Conservation (phyloP, 2,329 filamentous ascomycete genomes). For the Lasiodiplodia gonubiensis region DNA sequence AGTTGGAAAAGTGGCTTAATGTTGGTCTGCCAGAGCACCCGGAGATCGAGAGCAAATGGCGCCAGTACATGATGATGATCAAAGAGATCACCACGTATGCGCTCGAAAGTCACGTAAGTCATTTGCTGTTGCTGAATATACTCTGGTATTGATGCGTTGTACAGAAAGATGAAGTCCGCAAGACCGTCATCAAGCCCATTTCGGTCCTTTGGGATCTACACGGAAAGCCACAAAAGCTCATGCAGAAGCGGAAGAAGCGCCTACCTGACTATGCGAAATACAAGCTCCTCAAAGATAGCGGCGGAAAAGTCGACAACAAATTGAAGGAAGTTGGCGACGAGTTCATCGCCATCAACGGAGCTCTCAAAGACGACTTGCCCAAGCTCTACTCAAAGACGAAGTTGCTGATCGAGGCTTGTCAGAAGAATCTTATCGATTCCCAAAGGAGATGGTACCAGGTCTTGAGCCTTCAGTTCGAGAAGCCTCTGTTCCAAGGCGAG, state of each 20-base stretch:
- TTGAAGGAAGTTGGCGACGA: constrained; percentile 83
- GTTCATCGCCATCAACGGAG: constrained; percentile 89
- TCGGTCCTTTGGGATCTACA: constrained; percentile 79
- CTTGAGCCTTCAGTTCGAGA: constrained; percentile 70
- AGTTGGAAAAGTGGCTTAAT: constrained; percentile 82
- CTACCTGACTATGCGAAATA: constrained; percentile 85
- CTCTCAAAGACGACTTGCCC: constrained; percentile 89
- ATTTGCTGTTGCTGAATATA: not conserved
- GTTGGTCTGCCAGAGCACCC: constrained; percentile 58
- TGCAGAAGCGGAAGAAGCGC: constrained; percentile 95
- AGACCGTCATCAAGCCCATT: constrained; percentile 84
- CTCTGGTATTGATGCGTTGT: not conserved
- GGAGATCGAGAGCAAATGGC: constrained; percentile 93
- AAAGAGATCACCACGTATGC: constrained; percentile 74
- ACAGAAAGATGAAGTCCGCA: constrained; percentile 63
- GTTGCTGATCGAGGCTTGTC: constrained; percentile 80
- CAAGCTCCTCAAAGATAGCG: constrained; percentile 75
- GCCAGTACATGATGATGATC: constrained; percentile 85
- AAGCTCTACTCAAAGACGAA: constrained; percentile 81
- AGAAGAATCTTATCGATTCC: constrained; percentile 82
- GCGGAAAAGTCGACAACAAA: constrained; percentile 87
- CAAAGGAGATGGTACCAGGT: constrained; percentile 83
- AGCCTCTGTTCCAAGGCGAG: constrained; percentile 45
- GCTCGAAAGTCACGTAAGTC: constrained; percentile 21
- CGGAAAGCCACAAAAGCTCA: constrained; percentile 81